Base-by-base conservation (phyloP, 345 rosid genomes). In the Brassica juncea region DNA sequence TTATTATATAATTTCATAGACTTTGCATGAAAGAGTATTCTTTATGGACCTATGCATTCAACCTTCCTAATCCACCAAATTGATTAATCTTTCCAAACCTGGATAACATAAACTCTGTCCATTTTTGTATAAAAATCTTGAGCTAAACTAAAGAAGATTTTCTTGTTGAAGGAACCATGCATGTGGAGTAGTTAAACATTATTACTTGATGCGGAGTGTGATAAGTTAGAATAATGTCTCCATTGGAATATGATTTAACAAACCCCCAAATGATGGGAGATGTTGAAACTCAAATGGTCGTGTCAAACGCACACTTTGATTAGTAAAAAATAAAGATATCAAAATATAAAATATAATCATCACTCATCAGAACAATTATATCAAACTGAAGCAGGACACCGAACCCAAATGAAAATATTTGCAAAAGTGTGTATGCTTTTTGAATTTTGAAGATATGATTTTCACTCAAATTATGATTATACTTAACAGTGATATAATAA, bases 251-350 rank as follows among this genome's bases (percentile, higher is more conserved):
- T 23, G 74, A 61, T 55, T 42, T 65, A 80, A 64, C 80, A 70
- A 80, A 75, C 72, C 72, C 72, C 80, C 39, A 63, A 47, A 32
- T 74, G 72, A 64, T 70, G 31, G 83, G 83, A 80, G 79, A 80
- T 70, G 76, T 21, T 69, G 75, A 74, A 23, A 14, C 61, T 15
- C 70, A 62, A 34, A 49, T 70, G 61, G 54, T 74, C 44, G 44
- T 73, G 70, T 60, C 69, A 59, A 47, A 58, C 63, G 62, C 34
- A 5, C 25, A 6, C 28, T 8, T 15, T 52, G 30, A 15, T 49
- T 34, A 6, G 32, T 16, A 19, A 30, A 12, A 30, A 21, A 44
- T 2, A 8, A 5, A 14, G 54, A 47, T 47, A 12, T 47, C 49
- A 37, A 42, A 4, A 12, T 47, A 47, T 12, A 12, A n/a, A n/a